Percentiles rank a stretch among this genome's conserved stretches.
phyloP scores from a whole-genome alignment of 2,329 filamentous ascomycete genomes.

The Plectosphaerella sp. region DNA sequence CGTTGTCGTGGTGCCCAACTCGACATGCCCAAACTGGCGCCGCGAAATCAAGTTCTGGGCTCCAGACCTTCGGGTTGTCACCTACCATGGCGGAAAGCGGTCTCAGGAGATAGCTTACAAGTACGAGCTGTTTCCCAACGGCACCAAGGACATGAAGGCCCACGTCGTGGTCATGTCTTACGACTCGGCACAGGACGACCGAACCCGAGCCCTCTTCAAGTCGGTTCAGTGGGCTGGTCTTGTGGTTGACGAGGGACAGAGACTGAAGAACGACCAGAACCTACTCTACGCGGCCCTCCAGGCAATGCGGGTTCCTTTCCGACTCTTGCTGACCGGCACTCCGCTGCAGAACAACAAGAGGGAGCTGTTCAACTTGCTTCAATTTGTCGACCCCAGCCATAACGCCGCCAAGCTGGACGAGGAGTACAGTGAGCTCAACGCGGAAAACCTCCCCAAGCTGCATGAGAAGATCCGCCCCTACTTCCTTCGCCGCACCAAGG shows the following conservation, averaged over 20 bases:
- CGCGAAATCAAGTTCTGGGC: constrained; percentile 94
- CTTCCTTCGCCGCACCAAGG: constrained; percentile 75
- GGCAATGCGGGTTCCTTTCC: constrained; percentile 73
- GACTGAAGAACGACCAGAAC: constrained; percentile 89
- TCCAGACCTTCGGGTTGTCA: constrained; percentile 80
- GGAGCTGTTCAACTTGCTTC: constrained; percentile 93
- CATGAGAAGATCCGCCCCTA: constrained; percentile 78
- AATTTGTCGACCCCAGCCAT: constrained; percentile 74
- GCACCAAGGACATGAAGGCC: constrained; percentile 66
- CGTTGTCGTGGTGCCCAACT: constrained; percentile 87
- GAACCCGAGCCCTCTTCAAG: constrained; percentile 61
- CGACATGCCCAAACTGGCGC: constrained; percentile 96
- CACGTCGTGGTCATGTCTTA: constrained; percentile 96
- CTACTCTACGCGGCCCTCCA: constrained; percentile 72
- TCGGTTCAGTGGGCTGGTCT: constrained; percentile 79
- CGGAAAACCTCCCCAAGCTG: constrained; percentile 74
- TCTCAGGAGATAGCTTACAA: constrained; percentile 73
- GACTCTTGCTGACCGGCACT: constrained; percentile 83
- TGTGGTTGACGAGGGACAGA: constrained; percentile 91
- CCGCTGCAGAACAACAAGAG: constrained; percentile 93
- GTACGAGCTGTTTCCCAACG: constrained; percentile 77
- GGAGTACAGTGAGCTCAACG: constrained; percentile 72
- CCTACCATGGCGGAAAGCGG: constrained; percentile 76
- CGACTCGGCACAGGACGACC: constrained; percentile 75
- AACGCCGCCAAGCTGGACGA: constrained; percentile 71